Evolutionary conservation across 306 rosid species (phyloP).

Genomic region (Acmispon strigosus): DNA sequence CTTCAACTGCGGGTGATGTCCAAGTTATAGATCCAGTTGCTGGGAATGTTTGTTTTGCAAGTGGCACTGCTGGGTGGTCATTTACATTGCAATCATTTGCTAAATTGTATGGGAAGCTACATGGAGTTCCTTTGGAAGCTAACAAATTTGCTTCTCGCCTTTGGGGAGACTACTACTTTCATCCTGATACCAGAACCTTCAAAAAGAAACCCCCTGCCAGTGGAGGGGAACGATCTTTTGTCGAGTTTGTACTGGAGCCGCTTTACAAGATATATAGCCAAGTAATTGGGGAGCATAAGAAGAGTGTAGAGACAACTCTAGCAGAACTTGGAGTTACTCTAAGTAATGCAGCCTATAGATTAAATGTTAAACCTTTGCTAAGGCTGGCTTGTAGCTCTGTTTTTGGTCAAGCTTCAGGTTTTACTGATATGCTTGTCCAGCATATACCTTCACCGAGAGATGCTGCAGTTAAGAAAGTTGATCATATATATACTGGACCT

Average conservation of each 20-base stretch:
- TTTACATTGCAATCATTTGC: constrained; percentile 93
- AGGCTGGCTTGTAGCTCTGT: constrained; percentile 97
- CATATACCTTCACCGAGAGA: constrained; percentile 94
- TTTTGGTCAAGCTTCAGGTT: constrained; percentile 83
- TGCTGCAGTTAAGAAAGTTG: constrained; percentile 75
- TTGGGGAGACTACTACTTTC: constrained; percentile 89
- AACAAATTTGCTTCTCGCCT: constrained; percentile 85
- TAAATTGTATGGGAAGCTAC: constrained; percentile 77
- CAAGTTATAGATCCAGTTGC: constrained; percentile 86
- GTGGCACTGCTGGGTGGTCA: constrained; percentile 98
- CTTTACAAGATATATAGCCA: constrained; percentile 92
- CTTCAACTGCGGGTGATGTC: constrained; percentile 84
- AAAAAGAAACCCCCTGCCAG: constrained; percentile 77
- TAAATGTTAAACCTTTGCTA: constrained; percentile 88
- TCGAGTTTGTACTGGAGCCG: constrained; percentile 89
- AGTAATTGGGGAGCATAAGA: constrained; percentile 95
- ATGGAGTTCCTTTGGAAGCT: constrained; percentile 72
- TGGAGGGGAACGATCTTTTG: constrained; percentile 97
- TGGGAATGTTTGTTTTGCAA: constrained; percentile 94
- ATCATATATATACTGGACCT: constrained; percentile 82
- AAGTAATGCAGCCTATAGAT: constrained; percentile 87
- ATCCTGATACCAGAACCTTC: constrained; percentile 70
- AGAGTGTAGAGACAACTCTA: constrained; percentile 98
- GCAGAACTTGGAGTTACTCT: constrained; percentile 91
- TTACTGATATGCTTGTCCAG: constrained; percentile 90